phyloP scores from a whole-genome alignment of 2,329 filamentous ascomycete species.

The Arthrobotrys entomopaga region DNA sequence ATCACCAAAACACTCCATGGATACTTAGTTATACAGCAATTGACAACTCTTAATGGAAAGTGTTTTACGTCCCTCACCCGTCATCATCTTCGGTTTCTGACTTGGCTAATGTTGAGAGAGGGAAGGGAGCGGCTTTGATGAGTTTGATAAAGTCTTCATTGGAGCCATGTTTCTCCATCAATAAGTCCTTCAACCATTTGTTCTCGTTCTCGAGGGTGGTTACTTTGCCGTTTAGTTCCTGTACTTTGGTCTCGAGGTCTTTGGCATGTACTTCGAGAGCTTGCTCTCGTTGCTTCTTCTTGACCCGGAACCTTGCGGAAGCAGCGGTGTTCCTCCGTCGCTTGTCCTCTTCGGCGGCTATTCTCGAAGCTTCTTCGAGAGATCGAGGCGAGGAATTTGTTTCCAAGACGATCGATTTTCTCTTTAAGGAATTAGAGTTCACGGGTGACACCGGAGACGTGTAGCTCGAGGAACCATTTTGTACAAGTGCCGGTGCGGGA shows the following conservation, averaged over 20 bases:
- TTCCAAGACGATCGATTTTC: slow-evolving; percentile 38
- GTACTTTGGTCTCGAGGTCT: slow-evolving; percentile 83
- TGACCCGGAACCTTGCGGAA: slow-evolving; percentile 86
- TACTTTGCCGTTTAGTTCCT: slow-evolving; percentile 76
- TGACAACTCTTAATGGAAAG: background rate
- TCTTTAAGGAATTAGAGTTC: slow-evolving; percentile 37
- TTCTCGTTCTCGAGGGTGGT: slow-evolving; percentile 84
- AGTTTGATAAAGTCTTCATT: slow-evolving; percentile 53
- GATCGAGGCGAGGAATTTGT: slow-evolving; percentile 39
- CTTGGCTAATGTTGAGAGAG: slow-evolving; percentile 43
- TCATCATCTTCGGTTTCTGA: slow-evolving; percentile 25
- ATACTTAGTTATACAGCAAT: no score
- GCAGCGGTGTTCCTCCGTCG: slow-evolving; percentile 88
- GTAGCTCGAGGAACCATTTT: slow-evolving; percentile 37
- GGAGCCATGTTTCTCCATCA: slow-evolving; percentile 80
- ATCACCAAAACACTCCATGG: no score
- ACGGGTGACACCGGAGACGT: slow-evolving; percentile 42
- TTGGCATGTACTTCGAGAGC: slow-evolving; percentile 82
- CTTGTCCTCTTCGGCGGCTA: slow-evolving; percentile 88
- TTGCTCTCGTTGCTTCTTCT: slow-evolving; percentile 95
- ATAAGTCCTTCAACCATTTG: slow-evolving; percentile 81
- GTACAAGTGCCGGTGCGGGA: slow-evolving; percentile 26
- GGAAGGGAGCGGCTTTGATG: slow-evolving; percentile 51
- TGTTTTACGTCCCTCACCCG: background rate
- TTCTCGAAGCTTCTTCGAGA: slow-evolving; percentile 75